Conservation (phyloP, 768 basidiomycete species). For the Rhizopogon vesiculosus region DNA sequence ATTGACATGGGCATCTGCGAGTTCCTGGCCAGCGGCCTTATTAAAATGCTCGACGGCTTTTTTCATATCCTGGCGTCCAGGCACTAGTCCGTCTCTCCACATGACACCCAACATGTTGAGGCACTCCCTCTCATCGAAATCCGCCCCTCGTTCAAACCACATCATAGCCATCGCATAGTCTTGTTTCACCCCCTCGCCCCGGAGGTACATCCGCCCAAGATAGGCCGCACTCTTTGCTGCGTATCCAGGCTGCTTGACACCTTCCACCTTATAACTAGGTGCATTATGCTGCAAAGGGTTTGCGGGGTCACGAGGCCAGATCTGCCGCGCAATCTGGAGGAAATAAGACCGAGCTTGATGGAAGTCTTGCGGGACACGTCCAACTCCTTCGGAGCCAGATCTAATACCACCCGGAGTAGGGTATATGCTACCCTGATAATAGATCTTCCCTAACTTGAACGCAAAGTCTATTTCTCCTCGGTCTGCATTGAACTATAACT, state of each 20-base stretch:
- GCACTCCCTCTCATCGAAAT: constrained; percentile 80
- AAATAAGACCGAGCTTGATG: constrained; percentile 80
- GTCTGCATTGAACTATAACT: constrained; percentile 84
- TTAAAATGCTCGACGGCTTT: constrained; percentile 66
- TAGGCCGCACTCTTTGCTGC: constrained; percentile 84
- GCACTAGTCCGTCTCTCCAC: constrained; percentile 81
- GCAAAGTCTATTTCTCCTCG: constrained; percentile 87
- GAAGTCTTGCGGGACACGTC: constrained; percentile 80
- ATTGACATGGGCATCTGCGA: constrained; percentile 91
- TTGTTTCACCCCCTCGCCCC: constrained; percentile 86
- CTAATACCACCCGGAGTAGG: constrained; percentile 70
- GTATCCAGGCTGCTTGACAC: constrained; percentile 44
- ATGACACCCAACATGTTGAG: constrained; percentile 91
- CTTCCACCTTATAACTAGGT: constrained; percentile 44
- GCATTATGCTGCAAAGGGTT: constrained; percentile 45
- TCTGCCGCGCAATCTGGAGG: constrained; percentile 69
- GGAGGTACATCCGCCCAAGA: constrained; percentile 88
- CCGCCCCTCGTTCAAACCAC: constrained; percentile 90
- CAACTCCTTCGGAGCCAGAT: constrained; percentile 90
- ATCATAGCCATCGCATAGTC: constrained; percentile 76
- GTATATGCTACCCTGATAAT: constrained; percentile 94
- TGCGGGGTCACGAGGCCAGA: constrained; percentile 83
- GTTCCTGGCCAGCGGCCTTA: constrained; percentile 79
- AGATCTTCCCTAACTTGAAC: constrained; percentile 90
- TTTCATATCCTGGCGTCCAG: constrained; percentile 60